Percentiles rank a stretch among this genome's conserved stretches.
These are phyloP conservation scores for Nannochloropsis oceanica DNA, from an alignment of 108 stramenopile species.

Conservation along the genomic window DNA sequence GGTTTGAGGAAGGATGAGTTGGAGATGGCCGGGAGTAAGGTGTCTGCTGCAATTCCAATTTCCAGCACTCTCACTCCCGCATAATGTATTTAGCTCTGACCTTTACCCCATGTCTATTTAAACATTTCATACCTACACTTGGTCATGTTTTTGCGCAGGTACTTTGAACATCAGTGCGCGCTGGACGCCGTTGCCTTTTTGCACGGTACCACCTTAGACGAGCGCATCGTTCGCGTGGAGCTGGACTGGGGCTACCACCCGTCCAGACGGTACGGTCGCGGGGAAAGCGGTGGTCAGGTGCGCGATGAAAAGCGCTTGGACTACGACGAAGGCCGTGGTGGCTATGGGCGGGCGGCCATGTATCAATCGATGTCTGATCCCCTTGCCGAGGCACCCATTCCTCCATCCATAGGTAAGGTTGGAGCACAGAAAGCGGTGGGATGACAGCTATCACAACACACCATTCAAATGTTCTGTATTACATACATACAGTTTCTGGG, in stretches of 20 bases:
- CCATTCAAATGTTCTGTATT: not conserved
- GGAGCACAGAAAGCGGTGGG: too few relatives aligned
- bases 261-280: conserved; percentile 87
- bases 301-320: conserved; percentile 58
- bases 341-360: not conserved
- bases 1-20: not conserved
- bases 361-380: not conserved
- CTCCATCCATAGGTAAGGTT: too few relatives aligned
- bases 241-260: conserved; percentile 81
- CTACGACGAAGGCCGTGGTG: not conserved
- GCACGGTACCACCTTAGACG: conserved; percentile 72
- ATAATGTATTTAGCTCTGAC: too few relatives aligned
- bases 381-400: not conserved
- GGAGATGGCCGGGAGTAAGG: too few relatives aligned
- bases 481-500: not conserved
- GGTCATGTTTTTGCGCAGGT: not conserved
- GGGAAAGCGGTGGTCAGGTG: conserved; percentile 78
- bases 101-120: not conserved
- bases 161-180: conserved; percentile 26
- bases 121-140: not conserved
- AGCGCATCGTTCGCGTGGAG: conserved; percentile 76
- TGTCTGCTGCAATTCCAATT: too few relatives aligned
- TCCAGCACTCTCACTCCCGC: too few relatives aligned
- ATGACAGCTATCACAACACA: too few relatives aligned
- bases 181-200: conserved; percentile 52